Evolutionary conservation across 495 filamentous ascomycete genomes (phyloP).

Genomic region (Opeltia flavorubescens): DNA sequence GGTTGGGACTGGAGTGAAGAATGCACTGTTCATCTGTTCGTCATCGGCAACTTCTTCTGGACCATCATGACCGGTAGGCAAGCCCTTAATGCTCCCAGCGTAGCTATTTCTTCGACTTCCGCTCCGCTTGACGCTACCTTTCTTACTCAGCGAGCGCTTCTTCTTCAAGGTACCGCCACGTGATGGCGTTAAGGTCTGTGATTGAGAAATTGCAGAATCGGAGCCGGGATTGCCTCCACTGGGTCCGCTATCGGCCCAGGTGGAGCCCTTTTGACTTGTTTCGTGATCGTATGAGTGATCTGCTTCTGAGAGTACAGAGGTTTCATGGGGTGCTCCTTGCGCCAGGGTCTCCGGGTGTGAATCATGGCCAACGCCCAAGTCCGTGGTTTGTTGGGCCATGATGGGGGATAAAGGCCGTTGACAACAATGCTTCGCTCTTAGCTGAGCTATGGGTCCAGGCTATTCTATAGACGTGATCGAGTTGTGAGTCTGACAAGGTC

Average conservation of each 20-base stretch:
- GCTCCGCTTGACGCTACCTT: conserved; percentile 62
- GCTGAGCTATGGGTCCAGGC: too few species aligned
- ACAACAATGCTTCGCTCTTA: too few species aligned
- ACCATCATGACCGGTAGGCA: conserved; percentile 46
- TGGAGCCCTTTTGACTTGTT: conserved; percentile 5
- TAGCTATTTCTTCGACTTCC: conserved; percentile 60
- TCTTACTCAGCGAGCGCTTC: conserved; percentile 60
- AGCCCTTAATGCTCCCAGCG: conserved; percentile 68
- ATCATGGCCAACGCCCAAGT: not conserved
- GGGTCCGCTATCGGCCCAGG: conserved; percentile 3
- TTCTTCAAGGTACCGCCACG: conserved; percentile 75
- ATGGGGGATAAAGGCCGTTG: too few species aligned
- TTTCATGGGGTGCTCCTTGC: conserved; percentile 6
- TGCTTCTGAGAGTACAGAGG: conserved; percentile 8
- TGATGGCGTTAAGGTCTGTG: conserved; percentile 40
- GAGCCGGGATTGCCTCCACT: conserved; percentile 26
- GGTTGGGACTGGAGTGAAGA: conserved; percentile 80
- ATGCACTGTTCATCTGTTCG: conserved; percentile 62
- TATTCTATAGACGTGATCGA: too few species aligned
- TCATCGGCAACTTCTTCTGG: conserved; percentile 40
- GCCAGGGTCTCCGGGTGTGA: conserved; percentile 3
- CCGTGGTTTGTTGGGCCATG: not conserved
- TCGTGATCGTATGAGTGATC: not conserved
- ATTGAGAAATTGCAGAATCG: conserved; percentile 38
- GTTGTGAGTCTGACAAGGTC: too few species aligned